Evolutionary conservation across 2,329 filamentous ascomycete species (phyloP), one percentile per base, ranked within the genome.

Genomic region (Coniosporium tulheliwenetii): DNA sequence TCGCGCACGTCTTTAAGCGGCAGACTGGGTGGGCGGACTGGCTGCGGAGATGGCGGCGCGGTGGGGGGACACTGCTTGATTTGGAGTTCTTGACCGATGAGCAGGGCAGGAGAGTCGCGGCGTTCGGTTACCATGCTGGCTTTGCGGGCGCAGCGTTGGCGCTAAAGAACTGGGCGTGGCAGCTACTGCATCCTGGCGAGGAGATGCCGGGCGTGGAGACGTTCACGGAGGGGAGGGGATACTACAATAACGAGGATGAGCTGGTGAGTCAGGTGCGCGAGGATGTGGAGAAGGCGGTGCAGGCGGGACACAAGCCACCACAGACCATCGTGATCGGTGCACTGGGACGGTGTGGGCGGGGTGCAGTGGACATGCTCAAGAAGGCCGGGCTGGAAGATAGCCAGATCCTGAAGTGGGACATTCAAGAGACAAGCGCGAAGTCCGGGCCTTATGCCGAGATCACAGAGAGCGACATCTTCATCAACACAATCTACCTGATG

Each of bases 401-500:
- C 49, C 73, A 81, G 52, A 80, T 94, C 52, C 60, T 77, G 44
- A 67, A 76, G 60, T 81, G 77, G 77, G 86, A 94, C 66, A 72
- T 93, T 57, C 72, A 73, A 30, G 85, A 94, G 71, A 93, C 85
- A 33, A 69, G 70, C 43, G 73, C 72, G 59, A 75, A 78, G 50
- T 49, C 52, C n/a, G 59, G 59, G 9, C 59, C 60, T 9, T 61
- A 58, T 48, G 50, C 51, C 34, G 48, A 56, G 48, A 55, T 57
- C 37, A 47, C 54, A 36, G 49, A 63, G 57, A 60, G 51, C 45
- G 64, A 59, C 63, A 67, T 48, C 58, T 70, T 67, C 49, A 70
- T 91, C 59, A 93, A 91, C 68, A 86, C 81, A 72, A 89, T 94
- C 59, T 94, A 94, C 65, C 77, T 95, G 35, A 76, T 70, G 45